Percentiles rank a stretch among this genome's conserved stretches.
Evolutionary conservation across 768 basidiomycete genomes (phyloP).

Genomic region (Pulveroboletus sp.): DNA sequence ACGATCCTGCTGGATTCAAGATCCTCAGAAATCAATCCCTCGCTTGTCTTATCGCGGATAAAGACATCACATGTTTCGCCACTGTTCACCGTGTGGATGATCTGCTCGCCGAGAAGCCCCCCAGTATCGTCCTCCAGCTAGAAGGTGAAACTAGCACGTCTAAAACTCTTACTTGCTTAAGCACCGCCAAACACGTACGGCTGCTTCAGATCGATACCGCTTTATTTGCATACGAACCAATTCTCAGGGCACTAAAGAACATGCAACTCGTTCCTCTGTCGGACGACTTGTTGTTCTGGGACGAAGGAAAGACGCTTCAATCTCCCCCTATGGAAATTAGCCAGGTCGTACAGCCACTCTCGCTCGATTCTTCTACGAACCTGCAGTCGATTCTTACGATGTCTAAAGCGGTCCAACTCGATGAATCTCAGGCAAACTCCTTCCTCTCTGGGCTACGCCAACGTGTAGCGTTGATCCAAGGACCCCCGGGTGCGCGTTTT

Average conservation of each 20-base stretch:
- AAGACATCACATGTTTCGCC: constrained; percentile 48
- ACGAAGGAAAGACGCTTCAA: constrained; percentile 21
- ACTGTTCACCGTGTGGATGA: constrained; percentile 52
- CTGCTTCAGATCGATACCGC: constrained; percentile 61
- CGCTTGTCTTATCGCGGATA: constrained; percentile 48
- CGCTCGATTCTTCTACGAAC: constrained; percentile 33
- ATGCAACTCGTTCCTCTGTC: constrained; percentile 44
- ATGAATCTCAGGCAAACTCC: constrained; percentile 44
- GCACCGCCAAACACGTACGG: constrained; percentile 31
- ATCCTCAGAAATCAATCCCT: constrained; percentile 53
- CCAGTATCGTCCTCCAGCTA: constrained; percentile 51
- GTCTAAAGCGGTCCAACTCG: constrained; percentile 42
- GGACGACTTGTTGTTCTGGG: constrained; percentile 55
- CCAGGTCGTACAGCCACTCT: constrained; percentile 27
- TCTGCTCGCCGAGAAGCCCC: constrained; percentile 42
- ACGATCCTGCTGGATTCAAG: constrained; percentile 32
- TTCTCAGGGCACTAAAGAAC: constrained; percentile 53
- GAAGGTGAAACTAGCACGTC: constrained; percentile 39
- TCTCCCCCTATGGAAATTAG: constrained; percentile 3
- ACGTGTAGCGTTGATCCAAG: constrained; percentile 59
- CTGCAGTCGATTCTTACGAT: constrained; percentile 36
- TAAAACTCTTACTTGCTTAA: constrained; percentile 40
- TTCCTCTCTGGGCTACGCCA: constrained; percentile 54
- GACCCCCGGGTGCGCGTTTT: constrained; percentile 54
- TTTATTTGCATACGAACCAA: constrained; percentile 58